Percentiles rank a stretch among this genome's conserved stretches.
These are phyloP conservation scores for Periconia macrospinosa DNA, from an alignment of 2,329 filamentous ascomycete genomes.

Conservation along the genomic window DNA sequence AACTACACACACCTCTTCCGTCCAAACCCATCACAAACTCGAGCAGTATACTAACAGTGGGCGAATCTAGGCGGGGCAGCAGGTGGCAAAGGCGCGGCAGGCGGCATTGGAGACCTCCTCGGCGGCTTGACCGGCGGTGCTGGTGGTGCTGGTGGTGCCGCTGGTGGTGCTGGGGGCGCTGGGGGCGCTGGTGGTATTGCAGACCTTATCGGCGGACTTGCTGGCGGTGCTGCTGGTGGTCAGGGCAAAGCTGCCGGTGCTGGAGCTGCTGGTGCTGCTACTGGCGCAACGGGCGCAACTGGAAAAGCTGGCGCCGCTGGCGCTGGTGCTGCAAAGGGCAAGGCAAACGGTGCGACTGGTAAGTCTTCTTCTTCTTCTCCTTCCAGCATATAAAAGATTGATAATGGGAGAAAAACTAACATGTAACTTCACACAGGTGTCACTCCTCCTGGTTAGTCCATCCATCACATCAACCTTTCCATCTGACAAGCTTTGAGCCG, in stretches of 20 bases:
- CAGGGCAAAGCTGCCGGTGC: constrained; percentile 1
- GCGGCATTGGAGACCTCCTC: neutral
- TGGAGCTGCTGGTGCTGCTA: constrained; percentile 3
- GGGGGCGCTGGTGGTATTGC: neutral
- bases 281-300: neutral
- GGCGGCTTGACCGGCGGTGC: neutral
- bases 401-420: neutral
- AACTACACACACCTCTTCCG: neutral
- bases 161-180: constrained; percentile 1
- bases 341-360: neutral
- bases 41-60: constrained; percentile 1
- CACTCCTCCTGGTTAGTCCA: too few species aligned
- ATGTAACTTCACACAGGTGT: too few species aligned
- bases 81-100: neutral
- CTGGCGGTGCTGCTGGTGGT: neutral
- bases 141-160: constrained; percentile 6
- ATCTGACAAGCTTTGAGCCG: too few species aligned
- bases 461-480: too few species aligned
- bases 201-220: neutral
- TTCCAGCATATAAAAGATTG: neutral
- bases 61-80: neutral
- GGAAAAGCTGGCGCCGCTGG: neutral
- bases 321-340: neutral
- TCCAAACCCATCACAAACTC: neutral
- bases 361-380: too few species aligned